Percentiles rank a stretch among this genome's conserved stretches.
phyloP scores from a whole-genome alignment of 208 protist genomes.

The Acanthamoeba quina region DNA sequence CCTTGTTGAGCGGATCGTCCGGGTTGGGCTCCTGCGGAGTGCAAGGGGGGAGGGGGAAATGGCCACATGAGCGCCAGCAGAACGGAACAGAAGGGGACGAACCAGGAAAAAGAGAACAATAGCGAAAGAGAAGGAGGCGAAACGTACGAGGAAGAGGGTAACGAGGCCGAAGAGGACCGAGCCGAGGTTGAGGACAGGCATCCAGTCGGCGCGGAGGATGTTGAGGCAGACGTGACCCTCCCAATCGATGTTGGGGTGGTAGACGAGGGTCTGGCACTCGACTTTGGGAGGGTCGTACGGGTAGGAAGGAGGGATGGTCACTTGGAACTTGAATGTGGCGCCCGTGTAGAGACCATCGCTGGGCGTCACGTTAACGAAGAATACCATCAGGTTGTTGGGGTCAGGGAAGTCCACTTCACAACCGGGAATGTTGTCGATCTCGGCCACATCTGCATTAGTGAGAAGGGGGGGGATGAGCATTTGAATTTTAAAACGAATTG shows the following conservation, averaged over 20 bases:
- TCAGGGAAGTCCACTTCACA: slow-evolving; percentile 73
- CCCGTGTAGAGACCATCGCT: slow-evolving; percentile 73
- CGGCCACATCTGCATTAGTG: slow-evolving; percentile 56
- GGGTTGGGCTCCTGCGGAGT: slow-evolving; percentile 88
- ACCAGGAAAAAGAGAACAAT: background rate
- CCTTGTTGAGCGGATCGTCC: slow-evolving; percentile 92
- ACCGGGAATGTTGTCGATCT: slow-evolving; percentile 73
- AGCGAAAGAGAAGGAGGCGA: background rate
- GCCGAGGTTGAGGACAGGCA: slow-evolving; percentile 90
- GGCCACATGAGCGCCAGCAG: too few relatives aligned
- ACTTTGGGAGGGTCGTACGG: slow-evolving; percentile 66
- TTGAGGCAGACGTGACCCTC: slow-evolving; percentile 92
- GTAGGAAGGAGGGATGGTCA: slow-evolving; percentile 52
- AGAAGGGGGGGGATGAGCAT: background rate
- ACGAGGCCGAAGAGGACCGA: slow-evolving; percentile 89
- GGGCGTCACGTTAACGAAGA: slow-evolving; percentile 59
- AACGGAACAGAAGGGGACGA: background rate
- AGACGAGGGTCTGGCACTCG: slow-evolving; percentile 79
- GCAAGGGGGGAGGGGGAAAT: too few relatives aligned
- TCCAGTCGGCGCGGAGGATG: slow-evolving; percentile 92
- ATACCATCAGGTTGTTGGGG: slow-evolving; percentile 72
- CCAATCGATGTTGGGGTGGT: slow-evolving; percentile 92
- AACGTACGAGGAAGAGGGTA: slow-evolving; percentile 52
- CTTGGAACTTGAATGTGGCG: slow-evolving; percentile 63
- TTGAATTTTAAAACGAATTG: background rate